Evolutionary conservation across 495 filamentous ascomycete species (phyloP).

Genomic region (Echria macrotheca): DNA sequence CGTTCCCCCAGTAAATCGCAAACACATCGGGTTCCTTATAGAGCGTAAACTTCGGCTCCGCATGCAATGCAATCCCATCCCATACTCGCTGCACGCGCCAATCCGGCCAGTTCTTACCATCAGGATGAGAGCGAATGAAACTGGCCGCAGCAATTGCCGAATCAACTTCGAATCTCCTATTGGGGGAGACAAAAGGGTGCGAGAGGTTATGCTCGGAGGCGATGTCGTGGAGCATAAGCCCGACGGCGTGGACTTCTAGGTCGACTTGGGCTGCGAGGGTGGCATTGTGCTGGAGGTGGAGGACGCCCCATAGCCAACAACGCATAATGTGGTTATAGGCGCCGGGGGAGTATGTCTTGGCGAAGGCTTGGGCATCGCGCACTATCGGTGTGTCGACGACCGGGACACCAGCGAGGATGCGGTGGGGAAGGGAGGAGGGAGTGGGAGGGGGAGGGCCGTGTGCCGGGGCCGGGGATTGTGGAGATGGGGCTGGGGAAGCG

Average conservation of each 20-base stretch:
- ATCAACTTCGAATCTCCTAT: constrained; percentile 40
- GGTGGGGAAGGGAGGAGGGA: constrained; percentile 2
- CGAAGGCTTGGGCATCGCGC: constrained; percentile 33
- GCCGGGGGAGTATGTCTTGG: constrained; percentile 28
- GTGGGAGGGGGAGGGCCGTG: neutral
- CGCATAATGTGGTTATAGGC: constrained; percentile 43
- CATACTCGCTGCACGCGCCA: constrained; percentile 34
- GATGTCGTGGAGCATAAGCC: constrained; percentile 31
- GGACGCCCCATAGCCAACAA: constrained; percentile 34
- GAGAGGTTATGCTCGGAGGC: constrained; percentile 12
- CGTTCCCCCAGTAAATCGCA: constrained; percentile 28
- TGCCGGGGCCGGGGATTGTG: too few relatives aligned
- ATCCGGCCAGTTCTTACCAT: neutral
- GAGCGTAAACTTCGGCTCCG: constrained; percentile 27
- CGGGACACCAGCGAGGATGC: constrained; percentile 22
- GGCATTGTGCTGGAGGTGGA: constrained; percentile 24
- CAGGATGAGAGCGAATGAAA: constrained; percentile 27
- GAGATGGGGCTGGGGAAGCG: neutral
- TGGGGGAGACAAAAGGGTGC: constrained; percentile 22
- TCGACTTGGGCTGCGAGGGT: constrained; percentile 18
- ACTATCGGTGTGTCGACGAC: constrained; percentile 39
- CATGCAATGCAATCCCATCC: constrained; percentile 40
- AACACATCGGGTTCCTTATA: constrained; percentile 39
- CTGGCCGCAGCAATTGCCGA: constrained; percentile 17
- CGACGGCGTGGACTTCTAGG: constrained; percentile 30